A percentile compares a stretch with the other conserved stretches of the same genome.
Conservation (phyloP, 2,329 filamentous ascomycete genomes). For the Colletotrichum simmondsii region DNA sequence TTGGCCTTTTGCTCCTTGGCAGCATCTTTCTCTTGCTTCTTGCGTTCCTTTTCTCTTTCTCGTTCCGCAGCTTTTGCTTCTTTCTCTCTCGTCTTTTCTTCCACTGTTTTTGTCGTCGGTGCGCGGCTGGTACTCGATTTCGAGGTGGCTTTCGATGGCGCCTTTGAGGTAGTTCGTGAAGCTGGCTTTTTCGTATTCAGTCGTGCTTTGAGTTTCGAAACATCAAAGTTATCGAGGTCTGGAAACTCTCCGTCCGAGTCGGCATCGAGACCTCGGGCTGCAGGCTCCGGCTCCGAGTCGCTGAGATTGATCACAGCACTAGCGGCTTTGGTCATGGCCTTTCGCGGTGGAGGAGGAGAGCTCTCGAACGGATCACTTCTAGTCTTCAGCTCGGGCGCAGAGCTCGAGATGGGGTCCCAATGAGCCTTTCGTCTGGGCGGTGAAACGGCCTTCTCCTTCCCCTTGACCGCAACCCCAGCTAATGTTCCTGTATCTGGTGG, state of each 20-base stretch:
- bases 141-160: conserved; percentile 16
- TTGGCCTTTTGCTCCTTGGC: conserved; percentile 70
- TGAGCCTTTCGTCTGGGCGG: conserved; percentile 40
- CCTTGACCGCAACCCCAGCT: background rate
- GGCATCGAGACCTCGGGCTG: background rate
- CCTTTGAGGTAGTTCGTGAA: background rate
- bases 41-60: conserved; percentile 65
- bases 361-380: conserved; percentile 27
- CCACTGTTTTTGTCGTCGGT: conserved; percentile 44
- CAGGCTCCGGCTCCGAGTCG: conserved; percentile 42
- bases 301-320: conserved; percentile 49
- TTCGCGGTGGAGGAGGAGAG: conserved; percentile 18
- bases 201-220: conserved; percentile 40
- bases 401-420: conserved; percentile 66
- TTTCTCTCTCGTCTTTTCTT: conserved; percentile 52
- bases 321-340: background rate
- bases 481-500: background rate
- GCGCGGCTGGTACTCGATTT: conserved; percentile 19
- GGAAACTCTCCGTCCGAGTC: conserved; percentile 61
- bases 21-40: conserved; percentile 66
- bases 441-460: conserved; percentile 30
- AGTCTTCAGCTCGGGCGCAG: conserved; percentile 52
- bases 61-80: conserved; percentile 58
- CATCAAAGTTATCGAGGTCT: conserved; percentile 54
- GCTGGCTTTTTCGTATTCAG: conserved; percentile 35